Percentiles rank a stretch among this genome's conserved stretches.
Evolutionary conservation across 768 basidiomycete species (phyloP).

Genomic region (Suillus bovinus): DNA sequence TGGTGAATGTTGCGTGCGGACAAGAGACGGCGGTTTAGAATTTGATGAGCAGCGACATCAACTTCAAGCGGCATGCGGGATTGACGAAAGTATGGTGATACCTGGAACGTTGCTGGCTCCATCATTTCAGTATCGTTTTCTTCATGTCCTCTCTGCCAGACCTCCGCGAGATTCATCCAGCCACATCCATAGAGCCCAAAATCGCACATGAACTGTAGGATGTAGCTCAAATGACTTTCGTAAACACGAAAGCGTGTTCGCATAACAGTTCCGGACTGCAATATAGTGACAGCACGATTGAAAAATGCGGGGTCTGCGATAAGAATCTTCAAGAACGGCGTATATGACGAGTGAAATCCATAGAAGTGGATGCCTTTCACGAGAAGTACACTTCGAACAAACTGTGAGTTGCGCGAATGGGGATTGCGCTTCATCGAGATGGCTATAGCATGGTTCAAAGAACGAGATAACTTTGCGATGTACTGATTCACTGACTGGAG

Average conservation of each 20-base stretch:
- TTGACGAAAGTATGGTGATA: conserved; percentile 64
- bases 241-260: conserved; percentile 74
- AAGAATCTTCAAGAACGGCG: conserved; percentile 87
- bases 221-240: conserved; percentile 88
- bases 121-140: conserved; percentile 18
- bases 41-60: conserved; percentile 78
- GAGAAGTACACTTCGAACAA: conserved; percentile 73
- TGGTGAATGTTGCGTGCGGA: conserved; percentile 66
- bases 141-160: conserved; percentile 55
- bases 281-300: conserved; percentile 69
- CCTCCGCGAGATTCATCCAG: conserved; percentile 73
- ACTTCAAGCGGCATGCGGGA: conserved; percentile 78
- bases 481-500: conserved; percentile 64
- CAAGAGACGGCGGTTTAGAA: conserved; percentile 78
- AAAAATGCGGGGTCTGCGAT: conserved; percentile 69
- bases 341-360: conserved; percentile 84
- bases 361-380: conserved; percentile 97
- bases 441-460: conserved; percentile 85
- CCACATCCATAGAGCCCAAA: conserved; percentile 95
- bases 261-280: conserved; percentile 85
- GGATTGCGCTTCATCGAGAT: conserved; percentile 78
- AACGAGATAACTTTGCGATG: conserved; percentile 64
- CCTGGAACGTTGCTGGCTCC: conserved; percentile 34
- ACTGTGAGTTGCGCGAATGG: conserved; percentile 53
- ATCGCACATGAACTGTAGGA: conserved; percentile 92